Conservation (phyloP, 768 basidiomycete genomes). For the Trametes cubensis region DNA sequence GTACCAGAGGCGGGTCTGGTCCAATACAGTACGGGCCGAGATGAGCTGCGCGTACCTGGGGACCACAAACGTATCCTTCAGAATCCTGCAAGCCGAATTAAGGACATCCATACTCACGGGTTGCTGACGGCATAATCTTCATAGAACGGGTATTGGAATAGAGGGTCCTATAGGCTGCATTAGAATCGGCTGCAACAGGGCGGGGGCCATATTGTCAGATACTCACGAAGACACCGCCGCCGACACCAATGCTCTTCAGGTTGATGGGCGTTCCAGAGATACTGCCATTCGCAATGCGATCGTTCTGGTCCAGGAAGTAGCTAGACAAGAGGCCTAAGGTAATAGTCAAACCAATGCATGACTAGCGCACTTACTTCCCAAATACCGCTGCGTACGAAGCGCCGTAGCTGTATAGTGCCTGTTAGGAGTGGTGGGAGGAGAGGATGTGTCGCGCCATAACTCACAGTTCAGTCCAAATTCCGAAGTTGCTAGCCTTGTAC, state of each 20-base stretch:
- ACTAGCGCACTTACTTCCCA: constrained; percentile 30
- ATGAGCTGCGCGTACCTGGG: constrained; percentile 55
- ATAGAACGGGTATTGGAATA: constrained; percentile 59
- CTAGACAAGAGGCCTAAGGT: constrained; percentile 14
- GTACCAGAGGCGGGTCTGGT: constrained; percentile 47
- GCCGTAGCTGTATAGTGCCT: constrained; percentile 34
- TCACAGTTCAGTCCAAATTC: constrained; percentile 64
- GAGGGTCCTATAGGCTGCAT: constrained; percentile 32
- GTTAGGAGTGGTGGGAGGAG: neutral
- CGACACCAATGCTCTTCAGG: constrained; percentile 59
- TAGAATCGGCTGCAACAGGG: neutral
- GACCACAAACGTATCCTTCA: neutral
- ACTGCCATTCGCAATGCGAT: constrained; percentile 50
- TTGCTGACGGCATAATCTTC: constrained; percentile 55
- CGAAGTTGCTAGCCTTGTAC: constrained; percentile 47
- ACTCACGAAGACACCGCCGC: constrained; percentile 60
- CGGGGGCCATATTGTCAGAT: neutral
- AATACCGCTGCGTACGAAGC: constrained; percentile 43
- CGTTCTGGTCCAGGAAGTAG: constrained; percentile 60
- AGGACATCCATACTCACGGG: constrained; percentile 31
- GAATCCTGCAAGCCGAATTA: constrained; percentile 10
- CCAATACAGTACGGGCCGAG: constrained; percentile 40
- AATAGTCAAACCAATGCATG: neutral
- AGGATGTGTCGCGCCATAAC: neutral
- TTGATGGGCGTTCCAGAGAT: constrained; percentile 52